A percentile compares a stretch with the other conserved stretches of the same genome.
Evolutionary conservation across 495 filamentous ascomycete genomes (phyloP).

Genomic region (Penicillium egyptiacum): DNA sequence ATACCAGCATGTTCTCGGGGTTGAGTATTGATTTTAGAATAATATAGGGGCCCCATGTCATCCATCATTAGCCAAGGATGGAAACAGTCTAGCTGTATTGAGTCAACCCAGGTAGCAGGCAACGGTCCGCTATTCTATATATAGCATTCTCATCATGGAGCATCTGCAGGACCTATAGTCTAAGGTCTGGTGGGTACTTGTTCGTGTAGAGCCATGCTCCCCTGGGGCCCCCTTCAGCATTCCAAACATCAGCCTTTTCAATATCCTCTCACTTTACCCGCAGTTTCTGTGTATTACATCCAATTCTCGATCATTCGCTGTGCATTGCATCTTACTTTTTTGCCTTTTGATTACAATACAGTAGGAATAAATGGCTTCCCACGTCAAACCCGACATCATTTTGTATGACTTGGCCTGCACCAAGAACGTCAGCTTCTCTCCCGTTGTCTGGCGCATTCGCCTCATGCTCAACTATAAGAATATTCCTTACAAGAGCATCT

Average conservation of each 20-base stretch:
- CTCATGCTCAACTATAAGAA: conserved; percentile 46
- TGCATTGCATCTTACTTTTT: not conserved
- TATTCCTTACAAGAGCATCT: conserved; percentile 39
- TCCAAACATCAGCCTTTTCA: not conserved
- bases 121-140: not conserved
- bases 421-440: conserved; percentile 38
- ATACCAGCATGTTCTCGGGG: no score
- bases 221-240: not conserved
- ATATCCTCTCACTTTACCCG: not conserved
- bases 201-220: not conserved
- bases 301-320: not conserved
- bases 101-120: not conserved
- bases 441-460: conserved; percentile 44
- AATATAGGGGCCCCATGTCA: no score
- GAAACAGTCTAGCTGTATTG: no score
- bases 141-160: not conserved
- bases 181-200: not conserved
- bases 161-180: not conserved
- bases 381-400: conserved; percentile 37
- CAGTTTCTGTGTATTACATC: not conserved
- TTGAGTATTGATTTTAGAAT: no score
- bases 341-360: not conserved
- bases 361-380: conserved; percentile 24
- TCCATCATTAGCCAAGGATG: no score
- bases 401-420: conserved; percentile 42